These are phyloP conservation scores for Eustoma russellianum DNA, from an alignment of 257 asterid genomes.

Conservation along the genomic window DNA sequence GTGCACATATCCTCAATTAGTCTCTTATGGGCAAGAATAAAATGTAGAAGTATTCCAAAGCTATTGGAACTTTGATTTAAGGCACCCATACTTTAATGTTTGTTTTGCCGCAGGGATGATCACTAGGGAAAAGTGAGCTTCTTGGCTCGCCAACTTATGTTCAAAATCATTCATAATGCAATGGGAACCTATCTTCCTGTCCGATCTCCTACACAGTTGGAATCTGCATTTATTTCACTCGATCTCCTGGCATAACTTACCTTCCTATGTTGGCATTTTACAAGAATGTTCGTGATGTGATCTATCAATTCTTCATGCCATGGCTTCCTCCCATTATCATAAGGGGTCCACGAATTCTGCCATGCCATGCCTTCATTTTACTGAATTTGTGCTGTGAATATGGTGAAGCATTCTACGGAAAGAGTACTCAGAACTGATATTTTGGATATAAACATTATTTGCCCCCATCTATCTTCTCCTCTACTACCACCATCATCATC, in stretches of 20 bases:
- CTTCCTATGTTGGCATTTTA: constrained; percentile 48
- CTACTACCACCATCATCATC: constrained; percentile 37
- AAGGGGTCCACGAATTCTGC: constrained; percentile 62
- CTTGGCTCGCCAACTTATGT: constrained; percentile 63
- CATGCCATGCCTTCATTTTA: constrained; percentile 71
- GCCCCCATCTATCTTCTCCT: constrained; percentile 36
- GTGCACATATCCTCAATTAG: too few species aligned
- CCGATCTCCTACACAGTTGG: constrained; percentile 54
- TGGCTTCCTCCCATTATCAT: constrained; percentile 50
- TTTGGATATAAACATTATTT: constrained; percentile 46
- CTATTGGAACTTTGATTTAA: not conserved
- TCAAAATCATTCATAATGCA: constrained; percentile 54
- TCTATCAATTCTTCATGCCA: constrained; percentile 59
- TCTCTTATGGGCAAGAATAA: too few species aligned
- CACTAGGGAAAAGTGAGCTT: constrained; percentile 54
- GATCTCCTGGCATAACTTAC: constrained; percentile 38
- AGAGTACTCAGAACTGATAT: constrained; percentile 52
- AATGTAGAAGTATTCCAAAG: too few species aligned
- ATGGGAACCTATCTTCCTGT: constrained; percentile 60
- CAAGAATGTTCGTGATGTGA: constrained; percentile 54
- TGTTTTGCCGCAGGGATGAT: constrained; percentile 87
- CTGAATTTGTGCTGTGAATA: constrained; percentile 67
- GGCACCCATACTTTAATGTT: constrained; percentile 51
- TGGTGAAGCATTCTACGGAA: constrained; percentile 83
- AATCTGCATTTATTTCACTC: constrained; percentile 49